Evolutionary conservation across 2,329 filamentous ascomycete species (phyloP).

Genomic region (Ophiosphaerella korrae): DNA sequence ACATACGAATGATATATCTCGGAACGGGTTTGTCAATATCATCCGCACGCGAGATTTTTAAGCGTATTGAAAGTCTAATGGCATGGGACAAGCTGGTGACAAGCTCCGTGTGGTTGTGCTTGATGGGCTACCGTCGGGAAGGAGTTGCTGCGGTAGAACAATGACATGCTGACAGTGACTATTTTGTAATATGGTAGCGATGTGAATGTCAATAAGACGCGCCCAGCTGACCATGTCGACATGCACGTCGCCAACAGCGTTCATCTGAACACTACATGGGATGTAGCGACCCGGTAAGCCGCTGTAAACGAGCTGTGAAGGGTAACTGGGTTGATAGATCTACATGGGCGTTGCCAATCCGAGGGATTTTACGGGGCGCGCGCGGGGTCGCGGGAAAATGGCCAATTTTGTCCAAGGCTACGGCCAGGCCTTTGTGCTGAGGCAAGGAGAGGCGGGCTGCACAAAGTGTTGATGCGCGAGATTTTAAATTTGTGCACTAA

Average conservation of each 20-base stretch:
- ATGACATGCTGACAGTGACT: slow-evolving; percentile 8
- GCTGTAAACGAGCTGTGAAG: slow-evolving; percentile 15
- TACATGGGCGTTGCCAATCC: slow-evolving; percentile 24
- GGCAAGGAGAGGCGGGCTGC: too few relatives aligned
- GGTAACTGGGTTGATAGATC: slow-evolving; percentile 18
- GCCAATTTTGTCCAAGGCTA: neutral
- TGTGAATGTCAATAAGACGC: slow-evolving; percentile 13
- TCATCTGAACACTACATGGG: slow-evolving; percentile 22
- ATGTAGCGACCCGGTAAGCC: slow-evolving; percentile 21
- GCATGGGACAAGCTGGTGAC: neutral
- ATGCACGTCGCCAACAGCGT: slow-evolving; percentile 38
- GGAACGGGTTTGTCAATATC: neutral
- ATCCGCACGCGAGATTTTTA: slow-evolving; percentile 12
- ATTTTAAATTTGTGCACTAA: too few relatives aligned
- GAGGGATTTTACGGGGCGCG: neutral
- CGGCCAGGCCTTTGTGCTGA: slow-evolving; percentile 3
- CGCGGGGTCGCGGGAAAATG: neutral
- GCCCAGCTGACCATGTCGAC: slow-evolving; percentile 34
- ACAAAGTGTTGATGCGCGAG: too few relatives aligned
- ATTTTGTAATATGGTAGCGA: neutral
- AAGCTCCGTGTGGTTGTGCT: too few relatives aligned
- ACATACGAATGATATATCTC: slow-evolving; percentile 3
- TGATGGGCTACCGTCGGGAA: slow-evolving; percentile 12
- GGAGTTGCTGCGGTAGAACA: slow-evolving; percentile 20
- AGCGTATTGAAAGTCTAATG: neutral